Base-by-base conservation (phyloP, 805 yeast genomes). In the Suhomyces canberraensis region DNA sequence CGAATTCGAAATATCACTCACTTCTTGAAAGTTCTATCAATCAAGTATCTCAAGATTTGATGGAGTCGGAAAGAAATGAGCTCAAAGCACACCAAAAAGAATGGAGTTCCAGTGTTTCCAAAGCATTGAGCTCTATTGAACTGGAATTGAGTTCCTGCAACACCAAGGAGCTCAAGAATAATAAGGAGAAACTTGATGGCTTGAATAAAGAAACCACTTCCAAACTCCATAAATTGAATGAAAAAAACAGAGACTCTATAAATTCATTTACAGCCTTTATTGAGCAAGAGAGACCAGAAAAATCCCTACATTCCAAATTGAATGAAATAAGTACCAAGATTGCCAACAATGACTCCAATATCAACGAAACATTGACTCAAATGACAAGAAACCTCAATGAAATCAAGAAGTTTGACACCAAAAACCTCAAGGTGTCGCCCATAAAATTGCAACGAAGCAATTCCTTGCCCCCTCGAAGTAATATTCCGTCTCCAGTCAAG, bases 401-500 rank as follows among this genome's bases (percentile, higher is more conserved):
- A 17, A 33, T 40, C 18, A 37, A 29, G 9, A 30, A 29, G 3
- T 33, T 33, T 16, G 41, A 37, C 8, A 16, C 22, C 15, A 21
- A 30, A 20, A 31, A 34, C 8, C 32, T 35, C 17, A 20, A 25
- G 8, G 27, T 34, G 13, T 40, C 44, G 13, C 46, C 46, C 4
- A 9, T 26, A 8, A 37, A 37, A 19, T 11, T 19, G 14, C 19
- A 8, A 7, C n/a, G 17, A 13, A 25, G 29, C 5, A n/a, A 15
- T 21, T 35, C 33, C 4, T 15, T 22, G 8, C 6, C 4, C 14
- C 15, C 8, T 6, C 4, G 18, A 6, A 6, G 29, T 11, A 33
- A 26, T 17, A 32, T 32, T 16, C 35, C 35, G 5, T 32, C 35
- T 3, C 35, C 35, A 7, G 13, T 11, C 4, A 32, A 32, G 17